These are phyloP conservation scores for Neofusicoccum cordaticola DNA, from an alignment of 2,329 filamentous ascomycete genomes.

Conservation along the genomic window DNA sequence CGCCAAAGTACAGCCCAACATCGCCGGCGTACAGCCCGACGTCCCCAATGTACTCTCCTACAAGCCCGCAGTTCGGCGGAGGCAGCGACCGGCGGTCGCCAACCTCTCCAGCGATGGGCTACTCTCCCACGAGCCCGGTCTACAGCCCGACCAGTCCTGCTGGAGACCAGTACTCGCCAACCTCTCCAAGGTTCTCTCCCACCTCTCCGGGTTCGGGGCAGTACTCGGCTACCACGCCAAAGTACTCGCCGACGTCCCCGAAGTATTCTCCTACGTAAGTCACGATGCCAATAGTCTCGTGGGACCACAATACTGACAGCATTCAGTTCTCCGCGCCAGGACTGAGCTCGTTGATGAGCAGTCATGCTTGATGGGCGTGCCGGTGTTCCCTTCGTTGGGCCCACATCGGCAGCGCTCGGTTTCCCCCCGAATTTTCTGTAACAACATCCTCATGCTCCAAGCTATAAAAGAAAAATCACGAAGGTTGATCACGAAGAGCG, in stretches of 20 bases:
- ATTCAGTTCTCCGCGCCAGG: slow-evolving; percentile 9
- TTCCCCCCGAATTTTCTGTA: neutral
- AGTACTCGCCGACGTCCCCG: slow-evolving; percentile 45
- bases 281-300: slow-evolving; percentile 20
- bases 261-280: slow-evolving; percentile 48
- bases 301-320: neutral
- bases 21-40: slow-evolving; percentile 59
- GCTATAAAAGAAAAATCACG: neutral
- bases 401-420: neutral
- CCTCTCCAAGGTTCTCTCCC: slow-evolving; percentile 35
- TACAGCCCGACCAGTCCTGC: slow-evolving; percentile 54
- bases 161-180: slow-evolving; percentile 52
- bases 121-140: slow-evolving; percentile 66
- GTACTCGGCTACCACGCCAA: slow-evolving; percentile 39
- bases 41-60: slow-evolving; percentile 53
- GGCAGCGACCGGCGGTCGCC: slow-evolving; percentile 38
- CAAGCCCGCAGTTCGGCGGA: slow-evolving; percentile 45
- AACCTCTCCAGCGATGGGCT: slow-evolving; percentile 61
- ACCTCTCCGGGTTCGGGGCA: slow-evolving; percentile 35
- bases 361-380: neutral
- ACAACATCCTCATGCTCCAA: too few species aligned
- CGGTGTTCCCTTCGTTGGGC: slow-evolving; percentile 13
- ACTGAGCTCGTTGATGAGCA: neutral
- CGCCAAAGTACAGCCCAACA: slow-evolving; percentile 60
- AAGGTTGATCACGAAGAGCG: neutral